Evolutionary conservation across 1,284 basidiomycete species (phyloP), one percentile per base, ranked within the genome.

Genomic region (Puccinia triticina): DNA sequence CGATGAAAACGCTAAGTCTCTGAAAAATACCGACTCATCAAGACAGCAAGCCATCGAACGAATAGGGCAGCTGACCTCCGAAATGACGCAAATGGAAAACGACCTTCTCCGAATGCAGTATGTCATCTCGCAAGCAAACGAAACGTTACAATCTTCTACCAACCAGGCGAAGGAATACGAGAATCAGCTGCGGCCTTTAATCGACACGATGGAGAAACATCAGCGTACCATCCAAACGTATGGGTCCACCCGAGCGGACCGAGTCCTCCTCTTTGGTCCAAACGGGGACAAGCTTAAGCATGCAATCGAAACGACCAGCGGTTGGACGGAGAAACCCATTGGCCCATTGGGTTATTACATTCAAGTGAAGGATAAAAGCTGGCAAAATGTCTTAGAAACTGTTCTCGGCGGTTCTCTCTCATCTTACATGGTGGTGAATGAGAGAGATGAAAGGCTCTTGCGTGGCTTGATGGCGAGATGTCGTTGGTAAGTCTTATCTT

Each of bases 331-430:
- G 53, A 88, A 86, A 23, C 96, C 96, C 0, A 87, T 98, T 40
- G 97, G 97, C 0, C 95, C 95, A 0, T 88, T 98, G n/a, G 95
- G 95, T 0, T 84, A 89, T 66, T 90, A 91, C 86, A 92, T 99
- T 84, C 92, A 92, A 85, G 90, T 95, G 72, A 64, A 53, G 40
- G 80, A 82, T 23, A 67, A 74, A 46, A 91, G 89, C 79, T 82
- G 80, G 93, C 97, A 83, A 88, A 88, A 84, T 88, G 86, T 94
- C 10, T 87, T 98, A 83, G 90, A 93, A 55, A 88, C 88, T 23
- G 90, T 92, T 84, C 89, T 99, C 2, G 91, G 90, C 4, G 82
- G 84, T 5, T 85, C 89, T 8, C 89, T 99, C 88, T 91, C 89
- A 43, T 90, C 91, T 0, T 99, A 94, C 86, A 92, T 92, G 0